Evolutionary conservation across 2,329 filamentous ascomycete species (phyloP), one percentile per base, ranked within the genome.

Genomic region (Penicillium palitans): DNA sequence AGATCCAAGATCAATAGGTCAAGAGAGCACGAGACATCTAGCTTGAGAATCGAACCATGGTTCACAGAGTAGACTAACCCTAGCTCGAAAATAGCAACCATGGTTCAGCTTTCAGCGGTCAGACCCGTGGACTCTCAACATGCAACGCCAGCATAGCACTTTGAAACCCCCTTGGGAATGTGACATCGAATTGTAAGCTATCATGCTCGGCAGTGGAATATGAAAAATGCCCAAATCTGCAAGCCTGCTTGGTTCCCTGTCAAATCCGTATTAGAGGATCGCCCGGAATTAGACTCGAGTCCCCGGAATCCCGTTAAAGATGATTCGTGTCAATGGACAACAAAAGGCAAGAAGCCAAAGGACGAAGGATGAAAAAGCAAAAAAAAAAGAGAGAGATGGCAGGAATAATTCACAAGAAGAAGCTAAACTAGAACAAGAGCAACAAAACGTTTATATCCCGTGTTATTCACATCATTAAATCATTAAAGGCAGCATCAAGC

Each of bases 101-200:
- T 41, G 37, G 37, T 41, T 55, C 53, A 55, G 7, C 21, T 25
- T 31, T 31, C 10, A 31, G 61, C 56, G 61, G 63, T 65, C 63
- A 61, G 53, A 47, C 31, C 6, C 12, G 27, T 27, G 27, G 27
- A 27, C n/a, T 46, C 35, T 50, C 8, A 24, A 44, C 53, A 63
- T 62, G 60, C 60, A 66, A 53, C 51, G 58, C 60, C 63, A 62
- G 37, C 57, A 51, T 44, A 53, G 46, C 56, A 60, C 24, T 2
- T 17, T 31, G 40, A 7, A 8, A 42, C 1, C 6, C 6, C 15
- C 8, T 39, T n/a, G 2, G 19, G 45, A 45, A 45, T 31, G 35
- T 29, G 37, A 58, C 21, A 33, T 40, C 15, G 8, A 44, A 48
- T 39, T 46, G 37, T 29, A 35, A 39, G 37, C 15, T 44, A 33